Evolutionary conservation across 2,329 filamentous ascomycete species (phyloP), one percentile per base, ranked within the genome.

Genomic region (Epicoccum nigrum): DNA sequence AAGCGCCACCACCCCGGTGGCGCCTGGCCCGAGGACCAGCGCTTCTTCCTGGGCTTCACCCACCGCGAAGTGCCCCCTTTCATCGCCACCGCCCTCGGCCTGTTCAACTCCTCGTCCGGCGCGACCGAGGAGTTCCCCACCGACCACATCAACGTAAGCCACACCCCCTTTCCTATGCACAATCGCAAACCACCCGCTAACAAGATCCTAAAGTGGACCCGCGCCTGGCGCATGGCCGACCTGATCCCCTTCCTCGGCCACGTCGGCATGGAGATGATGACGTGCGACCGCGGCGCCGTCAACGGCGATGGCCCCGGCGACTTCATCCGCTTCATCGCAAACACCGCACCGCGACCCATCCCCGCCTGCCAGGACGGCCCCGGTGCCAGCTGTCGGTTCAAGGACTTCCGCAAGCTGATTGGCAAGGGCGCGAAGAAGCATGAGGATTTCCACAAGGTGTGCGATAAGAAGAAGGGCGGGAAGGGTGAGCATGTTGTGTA

Each of bases 61-160:
- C 86, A 88, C 64, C 81, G 86, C 12, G 85, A 88, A 67, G 75
- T 88, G 3, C 86, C 85, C 0, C 85, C 86, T 1, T 86, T 84
- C 60, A 82, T 87, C 1, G 74, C 85, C 1, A 86, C 87, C 0
- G 85, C 86, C 0, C 79, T 88, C 68, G 86, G 86, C 0, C 74
- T 88, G 2, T 88, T 87, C 77, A 88, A 88, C 74, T 86, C 86
- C 63, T 85, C 82, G 1, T 76, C 85, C 55, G 84, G 85, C 48
- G 80, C 80, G 19, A 84, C 83, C 1, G 87, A 88, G 78, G 84
- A 86, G 1, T 74, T 81, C 0, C 79, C 85, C 53, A 75, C 77
- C 8, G 83, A 88, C 63, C 63, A 64, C 38, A 69, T 69, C 47
- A 88, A 88, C 72, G 49, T 52, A 52, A 20, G 38, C 8, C 13